Evolutionary conservation across 2,329 filamentous ascomycete genomes (phyloP).

Genomic region (Aspergillus alliaceus): DNA sequence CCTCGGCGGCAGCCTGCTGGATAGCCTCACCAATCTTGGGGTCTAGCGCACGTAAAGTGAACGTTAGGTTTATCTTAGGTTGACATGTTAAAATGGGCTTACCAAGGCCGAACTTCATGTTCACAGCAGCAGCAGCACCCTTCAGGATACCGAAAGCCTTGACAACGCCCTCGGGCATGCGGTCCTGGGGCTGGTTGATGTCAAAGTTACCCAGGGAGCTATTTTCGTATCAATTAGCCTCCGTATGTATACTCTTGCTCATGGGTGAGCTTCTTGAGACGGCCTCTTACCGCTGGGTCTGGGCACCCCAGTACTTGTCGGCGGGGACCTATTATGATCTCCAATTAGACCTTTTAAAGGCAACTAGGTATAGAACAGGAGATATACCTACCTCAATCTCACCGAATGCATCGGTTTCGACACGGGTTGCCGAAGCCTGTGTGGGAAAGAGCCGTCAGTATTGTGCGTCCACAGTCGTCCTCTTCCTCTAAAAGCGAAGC

Average conservation of each 20-base stretch:
- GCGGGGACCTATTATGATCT: conserved; percentile 59
- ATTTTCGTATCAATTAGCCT: conserved; percentile 22
- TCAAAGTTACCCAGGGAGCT: conserved; percentile 92
- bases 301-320: conserved; percentile 98
- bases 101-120: conserved; percentile 88
- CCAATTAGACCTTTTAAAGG: conserved; percentile 14
- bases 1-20: conserved; percentile 89
- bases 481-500: neutral
- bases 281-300: conserved; percentile 72
- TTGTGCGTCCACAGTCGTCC: neutral
- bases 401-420: conserved; percentile 96
- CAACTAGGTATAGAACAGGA: neutral
- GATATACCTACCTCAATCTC: conserved; percentile 68
- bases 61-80: neutral
- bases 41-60: conserved; percentile 58
- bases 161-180: conserved; percentile 91
- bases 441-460: conserved; percentile 9
- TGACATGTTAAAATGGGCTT: conserved; percentile 14
- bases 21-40: conserved; percentile 89
- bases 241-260: neutral
- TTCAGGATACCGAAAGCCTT: conserved; percentile 96
- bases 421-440: conserved; percentile 59
- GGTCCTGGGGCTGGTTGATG: conserved; percentile 98
- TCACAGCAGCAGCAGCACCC: conserved; percentile 91
- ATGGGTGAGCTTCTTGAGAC: neutral